Evolutionary conservation across 345 rosid species (phyloP).

Genomic region (Citrus cavaleriei): DNA sequence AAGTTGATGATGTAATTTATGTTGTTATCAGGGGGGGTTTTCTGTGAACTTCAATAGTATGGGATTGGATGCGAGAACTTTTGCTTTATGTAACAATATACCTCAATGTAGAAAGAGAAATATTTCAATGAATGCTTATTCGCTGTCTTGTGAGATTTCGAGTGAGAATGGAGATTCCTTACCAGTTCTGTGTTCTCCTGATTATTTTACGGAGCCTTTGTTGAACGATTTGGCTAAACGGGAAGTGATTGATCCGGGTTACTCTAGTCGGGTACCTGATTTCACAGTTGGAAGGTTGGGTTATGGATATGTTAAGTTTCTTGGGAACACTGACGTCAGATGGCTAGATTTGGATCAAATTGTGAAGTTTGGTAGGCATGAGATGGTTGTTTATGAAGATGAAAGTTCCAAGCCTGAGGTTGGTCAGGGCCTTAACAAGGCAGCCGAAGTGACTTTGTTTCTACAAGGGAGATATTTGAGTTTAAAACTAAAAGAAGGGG

Average conservation of each 20-base stretch:
- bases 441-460: constrained; percentile 77
- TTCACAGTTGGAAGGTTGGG: constrained; percentile 76
- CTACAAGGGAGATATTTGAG: constrained; percentile 25
- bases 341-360: constrained; percentile 58
- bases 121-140: constrained; percentile 22
- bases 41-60: constrained; percentile 5
- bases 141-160: constrained; percentile 10
- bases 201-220: constrained; percentile 65
- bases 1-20: not conserved
- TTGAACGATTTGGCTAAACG: constrained; percentile 47
- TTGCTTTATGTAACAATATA: not conserved
- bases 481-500: constrained; percentile 21
- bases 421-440: constrained; percentile 85
- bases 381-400: constrained; percentile 75
- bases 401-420: constrained; percentile 66
- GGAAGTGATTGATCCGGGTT: constrained; percentile 62
- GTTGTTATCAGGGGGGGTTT: constrained; percentile 18
- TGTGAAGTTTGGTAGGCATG: constrained; percentile 69
- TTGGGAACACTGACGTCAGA: constrained; percentile 80
- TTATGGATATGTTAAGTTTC: constrained; percentile 66
- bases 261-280: constrained; percentile 63
- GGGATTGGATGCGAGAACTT: constrained; percentile 19
- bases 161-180: constrained; percentile 38
- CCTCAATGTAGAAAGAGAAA: constrained; percentile 48
- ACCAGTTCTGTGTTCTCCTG: constrained; percentile 48